Percentiles rank a stretch among this genome's conserved stretches.
Conservation (phyloP, 192 early-diverging fungal species). For the Umbelopsis isabellina region DNA sequence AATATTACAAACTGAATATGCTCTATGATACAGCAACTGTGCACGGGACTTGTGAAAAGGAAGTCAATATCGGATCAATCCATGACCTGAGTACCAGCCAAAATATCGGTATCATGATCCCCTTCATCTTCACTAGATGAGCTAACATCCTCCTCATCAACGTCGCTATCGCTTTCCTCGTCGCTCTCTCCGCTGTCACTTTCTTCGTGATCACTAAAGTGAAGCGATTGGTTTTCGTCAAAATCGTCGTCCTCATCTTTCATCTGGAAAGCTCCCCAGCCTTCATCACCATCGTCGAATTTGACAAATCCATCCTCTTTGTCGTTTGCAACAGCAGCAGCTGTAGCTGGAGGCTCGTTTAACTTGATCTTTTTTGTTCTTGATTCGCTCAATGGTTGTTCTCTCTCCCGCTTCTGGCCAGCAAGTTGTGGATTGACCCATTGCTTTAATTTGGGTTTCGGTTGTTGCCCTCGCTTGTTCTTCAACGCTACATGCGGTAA, state of each 20-base stretch:
- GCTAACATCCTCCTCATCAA: constrained; percentile 16
- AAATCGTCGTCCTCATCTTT: constrained; percentile 36
- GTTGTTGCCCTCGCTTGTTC: not conserved
- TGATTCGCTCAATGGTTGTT: constrained; percentile 19
- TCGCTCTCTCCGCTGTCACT: constrained; percentile 40
- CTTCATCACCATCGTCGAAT: constrained; percentile 38
- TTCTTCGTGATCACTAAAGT: constrained; percentile 39
- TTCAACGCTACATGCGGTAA: constrained; percentile 56
- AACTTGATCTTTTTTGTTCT: constrained; percentile 26
- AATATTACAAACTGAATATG: too few species aligned
- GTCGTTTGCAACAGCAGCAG: not conserved
- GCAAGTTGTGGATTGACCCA: constrained; percentile 17
- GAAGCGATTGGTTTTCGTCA: constrained; percentile 29
- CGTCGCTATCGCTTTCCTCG: constrained; percentile 22
- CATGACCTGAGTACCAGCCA: not conserved
- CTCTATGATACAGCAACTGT: too few species aligned
- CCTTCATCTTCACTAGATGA: constrained; percentile 11
- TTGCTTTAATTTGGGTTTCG: not conserved
- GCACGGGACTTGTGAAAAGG: too few species aligned
- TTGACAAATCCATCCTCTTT: constrained; percentile 40
- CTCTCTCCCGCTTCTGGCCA: constrained; percentile 19
- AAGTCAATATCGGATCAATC: too few species aligned
- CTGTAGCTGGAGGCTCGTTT: not conserved
- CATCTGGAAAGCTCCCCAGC: constrained; percentile 23
- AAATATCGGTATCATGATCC: constrained; percentile 16